These are phyloP conservation scores for Boletus fagicola DNA, from an alignment of 768 basidiomycete species.

Conservation along the genomic window DNA sequence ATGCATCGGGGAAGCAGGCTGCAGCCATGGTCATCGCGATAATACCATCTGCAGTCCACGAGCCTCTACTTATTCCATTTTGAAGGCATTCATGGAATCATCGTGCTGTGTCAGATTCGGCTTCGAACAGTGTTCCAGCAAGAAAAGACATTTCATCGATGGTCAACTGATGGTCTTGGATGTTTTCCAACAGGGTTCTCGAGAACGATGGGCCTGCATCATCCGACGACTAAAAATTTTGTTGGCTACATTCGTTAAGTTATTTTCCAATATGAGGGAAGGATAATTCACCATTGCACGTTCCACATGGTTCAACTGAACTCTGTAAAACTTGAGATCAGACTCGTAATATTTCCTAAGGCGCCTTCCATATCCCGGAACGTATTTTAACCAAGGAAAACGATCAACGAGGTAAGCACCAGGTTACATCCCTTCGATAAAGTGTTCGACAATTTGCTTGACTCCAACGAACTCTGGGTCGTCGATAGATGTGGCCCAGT, in stretches of 20 bases:
- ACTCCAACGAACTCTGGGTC: slow-evolving; percentile 26
- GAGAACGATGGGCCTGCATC: slow-evolving; percentile 41
- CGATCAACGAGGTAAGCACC: slow-evolving; percentile 37
- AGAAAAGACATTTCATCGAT: slow-evolving; percentile 56
- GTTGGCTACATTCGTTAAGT: not conserved
- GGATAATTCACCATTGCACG: slow-evolving; percentile 37
- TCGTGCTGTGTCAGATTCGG: slow-evolving; percentile 53
- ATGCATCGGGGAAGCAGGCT: slow-evolving; percentile 51
- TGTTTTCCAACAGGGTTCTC: slow-evolving; percentile 51
- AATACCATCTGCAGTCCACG: slow-evolving; percentile 4
- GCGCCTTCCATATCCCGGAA: slow-evolving; percentile 59
- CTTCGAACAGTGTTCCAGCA: slow-evolving; percentile 59
- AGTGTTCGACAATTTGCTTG: slow-evolving; percentile 20
- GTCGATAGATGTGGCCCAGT: slow-evolving; percentile 18
- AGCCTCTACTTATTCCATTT: not conserved
- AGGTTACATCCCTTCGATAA: slow-evolving; percentile 32
- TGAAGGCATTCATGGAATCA: fast-evolving
- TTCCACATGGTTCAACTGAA: slow-evolving; percentile 45
- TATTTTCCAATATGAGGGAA: fast-evolving
- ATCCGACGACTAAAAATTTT: slow-evolving; percentile 6
- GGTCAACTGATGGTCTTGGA: slow-evolving; percentile 46
- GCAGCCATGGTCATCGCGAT: slow-evolving; percentile 53
- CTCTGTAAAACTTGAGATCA: slow-evolving; percentile 51
- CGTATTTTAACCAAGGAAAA: slow-evolving; percentile 37
- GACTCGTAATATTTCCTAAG: slow-evolving; percentile 50